A percentile compares a stretch with the other conserved stretches of the same genome.
phyloP scores from a whole-genome alignment of 805 yeast species.

The Suhomyces pyralidae region DNA sequence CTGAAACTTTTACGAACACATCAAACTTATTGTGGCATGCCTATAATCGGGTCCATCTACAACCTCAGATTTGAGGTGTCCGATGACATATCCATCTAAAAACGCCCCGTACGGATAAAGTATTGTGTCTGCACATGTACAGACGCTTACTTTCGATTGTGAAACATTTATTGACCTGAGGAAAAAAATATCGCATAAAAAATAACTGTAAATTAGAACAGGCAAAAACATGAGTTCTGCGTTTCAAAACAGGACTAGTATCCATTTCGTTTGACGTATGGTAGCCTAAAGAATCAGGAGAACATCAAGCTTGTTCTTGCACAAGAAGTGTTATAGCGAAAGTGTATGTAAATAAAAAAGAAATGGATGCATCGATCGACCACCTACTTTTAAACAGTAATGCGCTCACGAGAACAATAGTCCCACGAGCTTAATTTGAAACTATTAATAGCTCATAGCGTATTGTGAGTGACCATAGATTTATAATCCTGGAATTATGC shows the following conservation, averaged over 20 bases:
- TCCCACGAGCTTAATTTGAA: neutral
- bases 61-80: neutral
- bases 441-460: neutral
- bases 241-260: neutral
- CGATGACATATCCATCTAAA: neutral
- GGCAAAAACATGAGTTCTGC: neutral
- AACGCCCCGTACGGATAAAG: neutral
- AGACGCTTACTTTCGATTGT: neutral
- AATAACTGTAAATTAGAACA: neutral
- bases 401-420: neutral
- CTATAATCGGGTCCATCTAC: neutral
- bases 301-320: neutral
- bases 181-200: neutral
- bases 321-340: neutral
- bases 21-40: neutral
- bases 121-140: neutral
- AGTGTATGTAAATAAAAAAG: neutral
- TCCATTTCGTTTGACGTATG: neutral
- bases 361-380: neutral
- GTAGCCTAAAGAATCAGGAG: neutral
- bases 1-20: neutral
- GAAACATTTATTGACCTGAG: neutral
- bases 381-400: neutral
- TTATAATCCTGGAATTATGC: neutral
- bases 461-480: neutral